Percentiles rank a stretch among this genome's conserved stretches.
phyloP scores from a whole-genome alignment of 1,139 yeast species.

The Taiozyma sp. region DNA sequence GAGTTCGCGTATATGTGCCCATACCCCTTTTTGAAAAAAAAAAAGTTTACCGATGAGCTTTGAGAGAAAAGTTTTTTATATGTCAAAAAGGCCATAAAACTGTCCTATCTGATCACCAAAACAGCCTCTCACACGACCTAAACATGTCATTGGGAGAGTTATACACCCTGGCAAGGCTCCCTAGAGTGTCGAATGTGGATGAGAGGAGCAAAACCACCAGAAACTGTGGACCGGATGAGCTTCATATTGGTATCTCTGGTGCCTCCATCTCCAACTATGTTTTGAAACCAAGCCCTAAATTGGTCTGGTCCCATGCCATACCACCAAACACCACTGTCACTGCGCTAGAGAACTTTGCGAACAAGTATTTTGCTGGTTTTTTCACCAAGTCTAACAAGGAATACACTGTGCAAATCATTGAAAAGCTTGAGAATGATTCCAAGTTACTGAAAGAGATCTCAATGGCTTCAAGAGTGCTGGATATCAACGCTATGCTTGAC shows the following conservation, averaged over 20 bases:
- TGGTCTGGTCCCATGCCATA: constrained; percentile 67
- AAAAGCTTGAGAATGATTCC: constrained; percentile 19
- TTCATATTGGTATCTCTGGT: constrained; percentile 65
- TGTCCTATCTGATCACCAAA: background rate
- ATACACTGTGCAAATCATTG: constrained; percentile 12
- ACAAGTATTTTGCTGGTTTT: constrained; percentile 29
- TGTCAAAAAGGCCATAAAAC: background rate
- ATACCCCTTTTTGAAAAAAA: constrained; percentile 23
- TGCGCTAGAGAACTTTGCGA: constrained; percentile 8
- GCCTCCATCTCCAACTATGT: constrained; percentile 69
- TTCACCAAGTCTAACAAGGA: constrained; percentile 27
- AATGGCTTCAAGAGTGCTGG: constrained; percentile 9
- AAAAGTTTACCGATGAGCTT: background rate
- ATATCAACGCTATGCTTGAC: constrained; percentile 5
- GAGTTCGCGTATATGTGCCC: background rate
- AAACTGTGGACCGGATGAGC: constrained; percentile 21
- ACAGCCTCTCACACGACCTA: background rate
- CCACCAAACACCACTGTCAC: constrained; percentile 52
- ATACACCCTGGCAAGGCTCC: constrained; percentile 20
- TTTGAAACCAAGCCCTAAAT: constrained; percentile 74
- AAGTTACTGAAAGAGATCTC: constrained; percentile 13
- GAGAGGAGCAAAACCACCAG: constrained; percentile 13
- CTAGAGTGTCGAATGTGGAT: constrained; percentile 16
- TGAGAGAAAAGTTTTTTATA: background rate
- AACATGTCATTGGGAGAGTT: constrained; percentile 21